Evolutionary conservation across 2,329 filamentous ascomycete species (phyloP), one percentile per base, ranked within the genome.

Genomic region (Blastomyces emzantsi): DNA sequence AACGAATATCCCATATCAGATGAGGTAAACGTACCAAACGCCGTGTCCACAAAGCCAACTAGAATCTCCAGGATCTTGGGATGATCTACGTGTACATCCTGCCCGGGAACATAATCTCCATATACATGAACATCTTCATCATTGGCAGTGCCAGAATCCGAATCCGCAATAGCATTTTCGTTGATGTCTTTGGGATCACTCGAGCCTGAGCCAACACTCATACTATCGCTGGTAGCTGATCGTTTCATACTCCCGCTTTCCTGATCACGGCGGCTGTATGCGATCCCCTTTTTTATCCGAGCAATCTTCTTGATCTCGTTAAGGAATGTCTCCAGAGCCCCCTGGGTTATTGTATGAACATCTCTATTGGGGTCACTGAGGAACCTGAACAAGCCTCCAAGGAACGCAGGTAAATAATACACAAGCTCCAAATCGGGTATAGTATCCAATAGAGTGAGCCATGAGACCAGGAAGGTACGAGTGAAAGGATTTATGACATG

Each of bases 351-450:
- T 62, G 93, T 91, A 70, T 96, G 90, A n/a, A 99, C 94, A 74
- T 99, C 94, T 58, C 86, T 82, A 73, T 97, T 97, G 15, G 89
- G 87, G 70, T 97, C 94, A 66, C 91, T 92, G 13, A 99, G 82
- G 69, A 97, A 99, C 71, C 89, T 93, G 69, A 99, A 86, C 52
- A 99, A 79, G 0, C 93, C 94, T 33, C 87, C 89, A 1, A 99
- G 81, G 71, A 99, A 99, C 60, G 93, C 91, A 1, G 94, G 95
- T 30, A 99, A 80, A 73, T 92, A 96, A 3, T 90, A 89, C 47
- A 99, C 93, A 25, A 99, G 85, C 75, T 99, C 95, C 52, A 99
- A 81, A 72, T 99, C 95, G 0, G 94, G 94, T 69, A 99, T 97
- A 0, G 92, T 97, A 74, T 99, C 94, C 25, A 99, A 82, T 19